A percentile compares a stretch with the other conserved stretches of the same genome.
phyloP scores from a whole-genome alignment of 768 basidiomycete genomes.

The Auriscalpium vulgare region DNA sequence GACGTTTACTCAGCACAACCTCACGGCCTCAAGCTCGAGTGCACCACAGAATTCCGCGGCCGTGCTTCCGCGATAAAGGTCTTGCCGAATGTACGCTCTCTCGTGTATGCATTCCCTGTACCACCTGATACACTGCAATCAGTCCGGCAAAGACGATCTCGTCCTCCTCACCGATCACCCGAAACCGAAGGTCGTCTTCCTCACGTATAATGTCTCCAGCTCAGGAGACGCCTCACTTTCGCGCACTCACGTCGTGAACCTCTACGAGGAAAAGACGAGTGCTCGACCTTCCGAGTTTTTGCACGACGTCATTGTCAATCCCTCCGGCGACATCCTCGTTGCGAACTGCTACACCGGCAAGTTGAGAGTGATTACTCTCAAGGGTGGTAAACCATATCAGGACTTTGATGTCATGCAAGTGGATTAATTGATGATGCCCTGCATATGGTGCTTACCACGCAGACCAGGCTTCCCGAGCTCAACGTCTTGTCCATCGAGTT shows the following conservation, averaged over 20 bases:
- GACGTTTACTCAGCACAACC: constrained; percentile 61
- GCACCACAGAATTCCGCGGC: constrained; percentile 61
- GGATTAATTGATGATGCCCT: background rate
- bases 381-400: constrained; percentile 42
- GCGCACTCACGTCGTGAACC: constrained; percentile 36
- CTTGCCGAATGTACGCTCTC: constrained; percentile 31
- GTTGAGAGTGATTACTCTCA: constrained; percentile 54
- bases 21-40: constrained; percentile 53
- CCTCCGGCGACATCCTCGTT: constrained; percentile 50
- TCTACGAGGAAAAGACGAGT: constrained; percentile 40
- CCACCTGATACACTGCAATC: background rate
- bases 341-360: constrained; percentile 64
- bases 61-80: constrained; percentile 48
- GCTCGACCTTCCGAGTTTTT: constrained; percentile 65
- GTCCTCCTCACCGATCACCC: constrained; percentile 71
- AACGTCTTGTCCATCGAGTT: constrained; percentile 65
- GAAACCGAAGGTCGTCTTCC: constrained; percentile 61
- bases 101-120: constrained; percentile 31
- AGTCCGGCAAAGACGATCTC: constrained; percentile 34
- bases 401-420: constrained; percentile 64
- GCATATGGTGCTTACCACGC: background rate
- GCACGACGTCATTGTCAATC: constrained; percentile 60
- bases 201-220: constrained; percentile 38
- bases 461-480: constrained; percentile 49
- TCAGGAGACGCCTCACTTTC: constrained; percentile 27